These are phyloP conservation scores for Paracorniculantispora psalliotae DNA, from an alignment of 2,329 filamentous ascomycete species.

Conservation along the genomic window DNA sequence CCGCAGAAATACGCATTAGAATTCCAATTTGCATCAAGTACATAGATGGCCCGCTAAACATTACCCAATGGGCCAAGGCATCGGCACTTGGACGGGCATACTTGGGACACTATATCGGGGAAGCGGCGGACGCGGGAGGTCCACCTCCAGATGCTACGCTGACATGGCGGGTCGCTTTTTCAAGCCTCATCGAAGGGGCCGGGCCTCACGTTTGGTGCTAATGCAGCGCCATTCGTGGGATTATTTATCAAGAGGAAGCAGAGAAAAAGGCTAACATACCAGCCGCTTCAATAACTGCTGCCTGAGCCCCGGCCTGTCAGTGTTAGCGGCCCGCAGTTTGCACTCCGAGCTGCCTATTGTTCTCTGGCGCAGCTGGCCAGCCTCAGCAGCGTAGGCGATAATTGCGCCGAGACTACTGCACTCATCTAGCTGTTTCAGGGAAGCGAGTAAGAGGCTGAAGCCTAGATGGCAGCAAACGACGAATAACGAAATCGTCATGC, in stretches of 20 bases:
- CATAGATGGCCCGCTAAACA: background rate
- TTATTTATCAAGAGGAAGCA: background rate
- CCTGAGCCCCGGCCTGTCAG: background rate
- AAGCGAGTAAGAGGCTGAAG: background rate
- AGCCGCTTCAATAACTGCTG: background rate
- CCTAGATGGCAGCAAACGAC: background rate
- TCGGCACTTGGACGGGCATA: constrained; percentile 1
- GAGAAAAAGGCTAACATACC: background rate
- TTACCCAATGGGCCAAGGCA: background rate
- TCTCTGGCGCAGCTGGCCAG: background rate
- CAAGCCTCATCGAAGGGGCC: background rate
- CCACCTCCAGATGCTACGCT: constrained; percentile 9
- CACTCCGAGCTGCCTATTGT: background rate
- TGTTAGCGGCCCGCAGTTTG: background rate
- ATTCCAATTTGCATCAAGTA: background rate
- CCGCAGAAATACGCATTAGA: background rate
- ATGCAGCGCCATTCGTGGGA: background rate
- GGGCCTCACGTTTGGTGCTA: background rate
- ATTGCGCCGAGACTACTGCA: background rate
- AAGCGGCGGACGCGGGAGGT: background rate
- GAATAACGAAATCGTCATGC: background rate
- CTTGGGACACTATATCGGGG: background rate
- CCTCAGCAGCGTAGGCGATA: background rate
- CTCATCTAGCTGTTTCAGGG: background rate
- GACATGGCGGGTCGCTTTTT: background rate